Conservation (phyloP, 306 rosid genomes). For the Dryas drummondii region DNA sequence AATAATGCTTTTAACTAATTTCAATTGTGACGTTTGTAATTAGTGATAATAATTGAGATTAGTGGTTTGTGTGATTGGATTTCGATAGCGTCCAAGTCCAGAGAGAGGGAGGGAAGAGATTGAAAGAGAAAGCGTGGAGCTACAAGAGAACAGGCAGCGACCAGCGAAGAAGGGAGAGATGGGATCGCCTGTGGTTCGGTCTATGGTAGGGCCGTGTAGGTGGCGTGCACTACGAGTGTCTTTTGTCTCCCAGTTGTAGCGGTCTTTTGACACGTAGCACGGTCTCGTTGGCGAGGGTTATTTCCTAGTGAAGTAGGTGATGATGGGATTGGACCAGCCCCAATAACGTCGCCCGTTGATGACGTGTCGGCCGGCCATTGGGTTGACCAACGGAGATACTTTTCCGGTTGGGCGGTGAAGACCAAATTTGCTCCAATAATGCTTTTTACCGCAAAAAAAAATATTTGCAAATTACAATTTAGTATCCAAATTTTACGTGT, state of each 20-base stretch:
- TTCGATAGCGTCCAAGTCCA: slow-evolving; percentile 19
- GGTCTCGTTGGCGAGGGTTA: neutral
- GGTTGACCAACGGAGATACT: neutral
- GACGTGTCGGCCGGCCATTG: slow-evolving; percentile 6
- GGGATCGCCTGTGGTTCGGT: slow-evolving; percentile 3
- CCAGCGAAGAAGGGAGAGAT: neutral
- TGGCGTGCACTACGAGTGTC: neutral
- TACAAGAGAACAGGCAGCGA: neutral
- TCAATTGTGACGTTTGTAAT: neutral
- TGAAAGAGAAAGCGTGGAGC: slow-evolving; percentile 12
- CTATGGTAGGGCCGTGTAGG: neutral
- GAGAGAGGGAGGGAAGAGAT: slow-evolving; percentile 5
- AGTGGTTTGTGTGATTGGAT: neutral
- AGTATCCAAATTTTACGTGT: too few relatives aligned
- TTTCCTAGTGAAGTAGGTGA: neutral
- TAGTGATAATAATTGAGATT: slow-evolving; percentile 26
- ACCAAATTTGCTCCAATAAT: too few relatives aligned
- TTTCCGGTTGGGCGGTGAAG: neutral
- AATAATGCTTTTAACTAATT: neutral
- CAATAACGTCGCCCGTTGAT: neutral
- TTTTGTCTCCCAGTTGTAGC: neutral
- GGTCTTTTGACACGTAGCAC: neutral
- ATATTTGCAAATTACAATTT: too few relatives aligned
- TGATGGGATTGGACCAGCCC: neutral
- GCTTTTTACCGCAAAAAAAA: too few relatives aligned